Evolutionary conservation across 768 basidiomycete species (phyloP).

Genomic region (Tulasnella sp.): DNA sequence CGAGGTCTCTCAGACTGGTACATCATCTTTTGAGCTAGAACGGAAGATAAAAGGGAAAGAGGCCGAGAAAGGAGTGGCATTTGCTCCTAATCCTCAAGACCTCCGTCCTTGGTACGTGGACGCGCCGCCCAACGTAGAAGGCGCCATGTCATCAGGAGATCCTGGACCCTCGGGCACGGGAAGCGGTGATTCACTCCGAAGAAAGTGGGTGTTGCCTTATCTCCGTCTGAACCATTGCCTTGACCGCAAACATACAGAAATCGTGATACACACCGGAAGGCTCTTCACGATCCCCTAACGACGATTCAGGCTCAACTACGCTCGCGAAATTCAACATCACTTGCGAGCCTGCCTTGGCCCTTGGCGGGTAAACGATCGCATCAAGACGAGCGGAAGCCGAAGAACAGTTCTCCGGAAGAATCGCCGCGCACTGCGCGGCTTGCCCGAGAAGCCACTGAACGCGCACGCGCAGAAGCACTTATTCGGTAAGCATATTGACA

Average conservation of each 20-base stretch:
- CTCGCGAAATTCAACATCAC: background rate
- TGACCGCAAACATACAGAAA: background rate
- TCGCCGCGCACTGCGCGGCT: constrained; percentile 6
- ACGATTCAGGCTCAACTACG: background rate
- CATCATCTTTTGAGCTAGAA: background rate
- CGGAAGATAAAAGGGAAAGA: constrained; percentile 30
- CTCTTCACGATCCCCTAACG: constrained; percentile 9
- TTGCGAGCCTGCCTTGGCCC: background rate
- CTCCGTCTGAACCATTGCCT: background rate
- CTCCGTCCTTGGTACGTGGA: constrained; percentile 69
- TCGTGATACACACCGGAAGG: background rate
- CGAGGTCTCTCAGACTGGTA: constrained; percentile 45
- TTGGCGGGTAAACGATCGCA: background rate
- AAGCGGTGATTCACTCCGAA: background rate
- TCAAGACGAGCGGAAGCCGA: background rate
- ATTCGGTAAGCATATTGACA: background rate
- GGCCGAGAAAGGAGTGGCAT: constrained; percentile 60
- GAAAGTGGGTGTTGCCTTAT: constrained; percentile 3
- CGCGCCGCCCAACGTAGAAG: background rate
- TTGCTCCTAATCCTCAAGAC: constrained; percentile 69
- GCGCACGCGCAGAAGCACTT: constrained; percentile 18
- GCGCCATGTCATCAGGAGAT: background rate
- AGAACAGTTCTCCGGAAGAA: background rate
- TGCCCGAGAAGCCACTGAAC: constrained; percentile 9
- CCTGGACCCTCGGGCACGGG: background rate